Evolutionary conservation across 345 rosid genomes (phyloP).

Genomic region (Eucalyptus globulus): DNA sequence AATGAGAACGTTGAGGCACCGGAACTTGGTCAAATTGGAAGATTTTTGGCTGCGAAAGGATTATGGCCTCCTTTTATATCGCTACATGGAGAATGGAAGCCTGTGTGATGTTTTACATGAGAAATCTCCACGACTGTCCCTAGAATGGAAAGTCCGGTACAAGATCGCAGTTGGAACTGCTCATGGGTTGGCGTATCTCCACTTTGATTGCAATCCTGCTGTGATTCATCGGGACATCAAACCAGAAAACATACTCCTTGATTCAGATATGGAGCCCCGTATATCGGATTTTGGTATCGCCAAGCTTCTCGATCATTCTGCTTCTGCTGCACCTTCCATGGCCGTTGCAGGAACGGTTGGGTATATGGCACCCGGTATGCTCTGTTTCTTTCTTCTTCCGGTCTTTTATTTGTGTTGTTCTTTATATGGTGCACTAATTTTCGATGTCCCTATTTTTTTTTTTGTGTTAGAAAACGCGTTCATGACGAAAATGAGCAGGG

Average conservation of each 20-base stretch:
- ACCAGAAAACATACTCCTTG: conserved; percentile 69
- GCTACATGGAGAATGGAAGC: conserved; percentile 71
- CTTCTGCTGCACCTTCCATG: conserved; percentile 22
- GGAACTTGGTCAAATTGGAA: conserved; percentile 63
- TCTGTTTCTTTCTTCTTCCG: background rate
- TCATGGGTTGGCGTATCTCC: conserved; percentile 75
- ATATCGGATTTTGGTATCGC: conserved; percentile 83
- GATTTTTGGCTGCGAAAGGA: conserved; percentile 73
- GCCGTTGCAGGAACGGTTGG: conserved; percentile 59
- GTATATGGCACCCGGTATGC: conserved; percentile 73
- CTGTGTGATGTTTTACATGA: conserved; percentile 47
- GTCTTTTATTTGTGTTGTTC: background rate
- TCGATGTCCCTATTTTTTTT: background rate
- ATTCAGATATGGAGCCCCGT: conserved; percentile 62
- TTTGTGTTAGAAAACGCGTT: conserved; percentile 49
- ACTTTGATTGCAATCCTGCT: conserved; percentile 60
- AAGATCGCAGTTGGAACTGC: conserved; percentile 59
- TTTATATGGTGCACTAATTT: background rate
- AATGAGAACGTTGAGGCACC: conserved; percentile 49
- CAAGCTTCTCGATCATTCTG: conserved; percentile 43
- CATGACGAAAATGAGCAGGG: conserved; percentile 31
- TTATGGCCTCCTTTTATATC: conserved; percentile 49
- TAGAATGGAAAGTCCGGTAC: conserved; percentile 54
- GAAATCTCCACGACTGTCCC: background rate
- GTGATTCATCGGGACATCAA: conserved; percentile 79